These are phyloP conservation scores for Amaranthus tricolor DNA, from an alignment of 179 eudicot genomes.

Conservation along the genomic window DNA sequence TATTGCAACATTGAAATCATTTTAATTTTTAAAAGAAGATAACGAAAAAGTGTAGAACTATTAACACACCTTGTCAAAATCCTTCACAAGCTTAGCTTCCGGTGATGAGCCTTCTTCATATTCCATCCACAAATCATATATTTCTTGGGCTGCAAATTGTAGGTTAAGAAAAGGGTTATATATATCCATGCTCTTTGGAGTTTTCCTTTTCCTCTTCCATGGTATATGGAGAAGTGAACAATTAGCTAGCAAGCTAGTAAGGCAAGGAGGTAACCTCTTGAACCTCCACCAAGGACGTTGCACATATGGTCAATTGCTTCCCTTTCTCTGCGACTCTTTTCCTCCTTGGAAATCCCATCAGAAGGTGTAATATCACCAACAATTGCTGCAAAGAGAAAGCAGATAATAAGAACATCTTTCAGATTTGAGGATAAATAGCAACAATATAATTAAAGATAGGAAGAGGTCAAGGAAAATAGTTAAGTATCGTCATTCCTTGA, in stretches of 20 bases:
- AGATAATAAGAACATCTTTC: background rate
- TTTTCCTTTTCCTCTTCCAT: background rate
- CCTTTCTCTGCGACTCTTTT: conserved; percentile 74
- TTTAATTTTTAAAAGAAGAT: background rate
- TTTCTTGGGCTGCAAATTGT: conserved; percentile 72
- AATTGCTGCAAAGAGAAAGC: conserved; percentile 51
- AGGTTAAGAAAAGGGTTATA: background rate
- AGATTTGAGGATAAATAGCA: background rate
- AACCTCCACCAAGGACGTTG: conserved; percentile 84
- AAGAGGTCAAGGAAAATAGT: background rate
- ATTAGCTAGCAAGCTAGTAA: background rate
- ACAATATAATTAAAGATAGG: background rate
- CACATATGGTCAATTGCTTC: conserved; percentile 91
- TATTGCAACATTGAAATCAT: background rate
- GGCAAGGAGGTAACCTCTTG: conserved; percentile 51
- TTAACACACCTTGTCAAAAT: conserved; percentile 74
- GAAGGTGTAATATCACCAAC: conserved; percentile 96
- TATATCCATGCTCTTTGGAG: no score
- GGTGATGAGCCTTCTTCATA: conserved; percentile 80
- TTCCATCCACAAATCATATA: conserved; percentile 85
- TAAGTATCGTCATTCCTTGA: background rate
- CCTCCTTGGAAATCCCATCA: conserved; percentile 82
- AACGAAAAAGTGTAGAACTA: background rate
- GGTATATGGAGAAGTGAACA: background rate
- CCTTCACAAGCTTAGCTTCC: conserved; percentile 94